phyloP scores from a whole-genome alignment of 805 yeast species.

The Yarrowia sp. region DNA sequence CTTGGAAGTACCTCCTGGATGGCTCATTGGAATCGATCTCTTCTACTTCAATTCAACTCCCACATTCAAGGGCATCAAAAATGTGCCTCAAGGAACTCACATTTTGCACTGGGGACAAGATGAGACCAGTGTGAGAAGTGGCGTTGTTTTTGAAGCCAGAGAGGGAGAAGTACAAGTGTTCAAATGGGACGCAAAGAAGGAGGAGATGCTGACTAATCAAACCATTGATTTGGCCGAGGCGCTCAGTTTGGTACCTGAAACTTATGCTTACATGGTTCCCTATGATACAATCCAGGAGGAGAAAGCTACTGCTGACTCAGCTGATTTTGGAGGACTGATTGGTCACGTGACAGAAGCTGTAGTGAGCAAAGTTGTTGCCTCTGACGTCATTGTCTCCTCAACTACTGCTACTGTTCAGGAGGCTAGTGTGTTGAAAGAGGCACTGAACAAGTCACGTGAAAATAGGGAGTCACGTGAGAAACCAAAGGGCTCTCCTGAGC shows the following conservation, averaged over 20 bases:
- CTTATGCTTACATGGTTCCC: conserved; percentile 42
- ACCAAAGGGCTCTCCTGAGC: background rate
- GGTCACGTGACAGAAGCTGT: conserved; percentile 26
- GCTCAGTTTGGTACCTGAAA: conserved; percentile 39
- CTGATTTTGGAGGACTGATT: conserved; percentile 43
- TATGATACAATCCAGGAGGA: background rate
- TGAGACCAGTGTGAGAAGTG: conserved; percentile 43
- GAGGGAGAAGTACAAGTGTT: conserved; percentile 41
- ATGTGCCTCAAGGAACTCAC: conserved; percentile 53
- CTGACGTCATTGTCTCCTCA: conserved; percentile 38
- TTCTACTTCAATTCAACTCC: conserved; percentile 47
- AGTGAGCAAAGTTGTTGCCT: background rate
- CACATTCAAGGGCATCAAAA: conserved; percentile 51
- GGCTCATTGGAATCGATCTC: conserved; percentile 50
- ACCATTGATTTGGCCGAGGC: conserved; percentile 39
- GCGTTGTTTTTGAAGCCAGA: conserved; percentile 39
- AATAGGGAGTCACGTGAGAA: conserved; percentile 28
- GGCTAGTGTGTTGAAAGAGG: conserved; percentile 43
- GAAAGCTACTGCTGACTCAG: background rate
- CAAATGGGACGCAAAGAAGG: conserved; percentile 43
- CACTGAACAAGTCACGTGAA: conserved; percentile 40
- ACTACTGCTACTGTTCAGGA: conserved; percentile 55
- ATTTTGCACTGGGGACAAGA: conserved; percentile 51
- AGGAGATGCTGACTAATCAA: conserved; percentile 36
- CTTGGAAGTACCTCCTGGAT: conserved; percentile 39